Evolutionary conservation across 768 basidiomycete species (phyloP), one percentile per base, ranked within the genome.

Genomic region (Pleurotus tuoliensis): DNA sequence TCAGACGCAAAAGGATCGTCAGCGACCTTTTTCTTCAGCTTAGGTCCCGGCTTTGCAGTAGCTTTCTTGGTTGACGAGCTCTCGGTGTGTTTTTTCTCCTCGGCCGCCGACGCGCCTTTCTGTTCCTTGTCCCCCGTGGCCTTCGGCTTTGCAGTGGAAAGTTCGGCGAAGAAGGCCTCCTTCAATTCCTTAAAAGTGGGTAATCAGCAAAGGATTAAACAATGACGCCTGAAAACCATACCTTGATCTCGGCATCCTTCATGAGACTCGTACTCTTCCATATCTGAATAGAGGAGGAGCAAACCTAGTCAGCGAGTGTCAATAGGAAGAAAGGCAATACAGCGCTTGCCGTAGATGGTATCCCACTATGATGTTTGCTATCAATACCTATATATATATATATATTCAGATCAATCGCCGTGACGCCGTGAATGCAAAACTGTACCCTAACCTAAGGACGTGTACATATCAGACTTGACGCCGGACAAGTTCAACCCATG

Each of bases 341-440:
- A 1, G 12, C 67, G 11, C 77, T 46, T 56, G 87, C 88, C 58
- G 88, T 89, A 20, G 88, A 85, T 40, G 77, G 80, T 50, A 91
- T 77, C 6, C 88, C 86, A 64, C 87, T 88, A 0, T 83, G 67
- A 64, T 90, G 89, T 64, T 91, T 91, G 68, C 87, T 89, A 61
- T 90, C 86, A 56, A 91, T 71, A 1, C 85, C 87, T 83, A 62
- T 25, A 34, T 16, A 20, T 20, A 20, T 20, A 20, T 20, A 37
- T 7, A 34, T 52, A 13, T 43, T 24, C 22, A 46, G n/a, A 13
- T 38, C 41, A 44, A 16, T 44, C 45, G n/a, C 18, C 40, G 18
- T 22, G 25, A 37, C 45, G n/a, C 18, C 40, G 18, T 22, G 25
- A 37, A 2, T 16, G 22, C 16, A 7, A 25, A 37, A 22, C n/a